Percentiles rank a stretch among this genome's conserved stretches.
phyloP scores from a whole-genome alignment of 192 early-diverging fungal genomes.

The Coemansia umbellata region DNA sequence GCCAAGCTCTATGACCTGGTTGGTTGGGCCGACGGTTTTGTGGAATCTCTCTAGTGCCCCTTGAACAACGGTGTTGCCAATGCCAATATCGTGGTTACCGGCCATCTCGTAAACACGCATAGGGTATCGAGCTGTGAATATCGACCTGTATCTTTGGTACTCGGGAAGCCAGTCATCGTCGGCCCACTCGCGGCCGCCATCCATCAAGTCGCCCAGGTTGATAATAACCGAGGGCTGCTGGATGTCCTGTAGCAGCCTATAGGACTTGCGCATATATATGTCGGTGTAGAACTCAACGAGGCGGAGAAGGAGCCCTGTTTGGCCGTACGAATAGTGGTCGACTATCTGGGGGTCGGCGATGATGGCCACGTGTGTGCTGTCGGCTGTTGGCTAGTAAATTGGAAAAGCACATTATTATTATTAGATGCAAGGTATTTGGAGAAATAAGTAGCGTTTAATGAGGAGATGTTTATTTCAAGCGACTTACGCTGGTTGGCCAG shows the following conservation, averaged over 20 bases:
- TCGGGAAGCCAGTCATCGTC: slow-evolving; percentile 58
- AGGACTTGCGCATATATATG: slow-evolving; percentile 81
- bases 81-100: slow-evolving; percentile 95
- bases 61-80: slow-evolving; percentile 56
- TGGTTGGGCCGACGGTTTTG: slow-evolving; percentile 53
- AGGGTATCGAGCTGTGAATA: slow-evolving; percentile 50
- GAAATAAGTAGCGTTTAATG: neutral
- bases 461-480: neutral
- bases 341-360: slow-evolving; percentile 93
- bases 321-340: slow-evolving; percentile 82
- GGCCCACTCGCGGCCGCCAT: slow-evolving; percentile 63
- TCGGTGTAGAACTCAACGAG: slow-evolving; percentile 79
- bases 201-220: slow-evolving; percentile 86
- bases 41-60: slow-evolving; percentile 50
- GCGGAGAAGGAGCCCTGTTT: slow-evolving; percentile 57
- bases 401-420: no score
- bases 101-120: slow-evolving; percentile 58
- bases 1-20: slow-evolving; percentile 51
- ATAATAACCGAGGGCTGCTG: slow-evolving; percentile 63
- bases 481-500: slow-evolving; percentile 21
- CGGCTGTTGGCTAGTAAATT: no score
- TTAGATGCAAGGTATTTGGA: neutral
- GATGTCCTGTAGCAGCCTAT: slow-evolving; percentile 53
- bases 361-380: slow-evolving; percentile 53
- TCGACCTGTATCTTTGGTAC: slow-evolving; percentile 49